Base-by-base conservation (phyloP, 164 flowering plant species). In the Amborella trichopoda region DNA sequence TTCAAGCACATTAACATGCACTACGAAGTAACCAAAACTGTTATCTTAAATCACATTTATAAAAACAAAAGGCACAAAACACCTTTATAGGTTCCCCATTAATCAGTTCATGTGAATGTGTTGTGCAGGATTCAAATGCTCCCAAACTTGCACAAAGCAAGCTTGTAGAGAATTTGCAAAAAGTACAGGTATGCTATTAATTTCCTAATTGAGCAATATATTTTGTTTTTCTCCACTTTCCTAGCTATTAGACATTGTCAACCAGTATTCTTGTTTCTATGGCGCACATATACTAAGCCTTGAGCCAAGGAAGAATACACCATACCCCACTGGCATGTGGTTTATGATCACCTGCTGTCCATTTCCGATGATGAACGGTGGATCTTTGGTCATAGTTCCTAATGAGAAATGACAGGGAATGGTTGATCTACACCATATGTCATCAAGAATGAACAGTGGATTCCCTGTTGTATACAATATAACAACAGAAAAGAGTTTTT, bases 141-240 rank as follows among this genome's bases (percentile, higher is more conserved):
- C 77, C 83, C n/a, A 77, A 60, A 51, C 52, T 68, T 60, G 77
- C 80, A 8, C 63, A 72, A 56, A 74, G 57, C 65, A 89, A 83
- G 72, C 76, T 89, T 48, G 67, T 60, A 11, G 90, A 89, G 23
- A 84, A 84, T 58, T 26, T 77, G 65, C 68, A 20, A 56, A 89
- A 78, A 61, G 55, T 82, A 61, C 77, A 88, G 94, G 96, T 81
- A 73, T 12, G n/a, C n/a, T 1, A 28, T 42, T 42, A 16, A 10
- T 40, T 40, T 42, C 13, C 25, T 23, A 23, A 26, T 23, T 22
- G 26, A 1, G 16, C 23, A 14, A 16, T 14, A 10, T 21, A 13
- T 42, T n/a, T 3, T 12, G 27, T 4, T 12, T 6, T 18, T 16
- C 19, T 21, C 6, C 6, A 2, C 10, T 1, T 42, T 26, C 27